Percentiles rank a stretch among this genome's conserved stretches.
Conservation (phyloP, 2,329 filamentous ascomycete species). For the Zalaria sp. region DNA sequence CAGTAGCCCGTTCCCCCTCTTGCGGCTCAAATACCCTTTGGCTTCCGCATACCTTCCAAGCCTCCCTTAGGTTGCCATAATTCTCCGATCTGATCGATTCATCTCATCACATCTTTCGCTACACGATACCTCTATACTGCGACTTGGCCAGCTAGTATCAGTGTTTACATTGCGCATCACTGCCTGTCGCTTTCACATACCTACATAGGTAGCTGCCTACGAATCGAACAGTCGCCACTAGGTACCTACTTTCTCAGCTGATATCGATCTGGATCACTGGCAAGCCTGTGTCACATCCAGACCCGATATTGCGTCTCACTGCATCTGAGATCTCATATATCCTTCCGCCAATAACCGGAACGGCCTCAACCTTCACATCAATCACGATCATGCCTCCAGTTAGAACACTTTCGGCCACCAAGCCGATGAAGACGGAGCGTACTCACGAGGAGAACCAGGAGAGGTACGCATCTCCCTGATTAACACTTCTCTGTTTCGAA, state of each 20-base stretch:
- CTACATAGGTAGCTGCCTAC: too few species aligned
- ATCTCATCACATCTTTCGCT: neutral
- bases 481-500: neutral
- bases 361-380: neutral
- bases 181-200: too few species aligned
- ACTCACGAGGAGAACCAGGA: conserved; percentile 75
- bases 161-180: too few species aligned
- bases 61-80: neutral
- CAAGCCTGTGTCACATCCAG: too few species aligned
- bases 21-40: too few species aligned
- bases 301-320: too few species aligned
- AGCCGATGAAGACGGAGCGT: conserved; percentile 50
- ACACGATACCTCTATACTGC: too few species aligned
- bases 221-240: too few species aligned
- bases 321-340: neutral
- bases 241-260: too few species aligned
- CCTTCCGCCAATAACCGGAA: neutral
- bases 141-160: too few species aligned
- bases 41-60: neutral
- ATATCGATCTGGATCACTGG: too few species aligned
- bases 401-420: conserved; percentile 23
- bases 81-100: conserved; percentile 1
- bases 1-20: neutral
- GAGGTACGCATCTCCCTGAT: conserved; percentile 28
- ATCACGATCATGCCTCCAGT: conserved; percentile 15